These are phyloP conservation scores for Parafenestella ontariensis DNA, from an alignment of 2,329 filamentous ascomycete species.

Conservation along the genomic window DNA sequence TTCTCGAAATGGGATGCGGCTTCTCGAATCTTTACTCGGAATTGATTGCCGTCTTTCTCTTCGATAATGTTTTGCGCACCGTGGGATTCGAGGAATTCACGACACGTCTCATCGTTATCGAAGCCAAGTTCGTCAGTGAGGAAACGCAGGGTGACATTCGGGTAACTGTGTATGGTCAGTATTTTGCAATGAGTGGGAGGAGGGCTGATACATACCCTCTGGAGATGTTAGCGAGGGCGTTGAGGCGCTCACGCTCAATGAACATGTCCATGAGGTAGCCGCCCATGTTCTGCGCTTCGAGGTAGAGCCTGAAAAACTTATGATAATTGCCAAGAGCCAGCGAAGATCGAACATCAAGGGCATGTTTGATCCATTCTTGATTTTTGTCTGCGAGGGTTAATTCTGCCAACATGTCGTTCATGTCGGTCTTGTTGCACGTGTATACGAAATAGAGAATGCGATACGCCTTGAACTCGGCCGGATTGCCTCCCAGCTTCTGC, in stretches of 20 bases:
- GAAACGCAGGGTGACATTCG: slow-evolving; percentile 87
- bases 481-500: slow-evolving; percentile 84
- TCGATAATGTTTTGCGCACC: slow-evolving; percentile 78
- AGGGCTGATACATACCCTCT: slow-evolving; percentile 74
- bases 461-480: slow-evolving; percentile 97
- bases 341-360: slow-evolving; percentile 87
- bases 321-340: slow-evolving; percentile 95
- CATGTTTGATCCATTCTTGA: slow-evolving; percentile 83
- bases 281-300: slow-evolving; percentile 94
- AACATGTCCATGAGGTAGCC: slow-evolving; percentile 99
- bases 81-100: slow-evolving; percentile 86
- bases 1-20: slow-evolving; percentile 71
- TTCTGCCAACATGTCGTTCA: slow-evolving; percentile 98
- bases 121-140: slow-evolving; percentile 96
- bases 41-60: slow-evolving; percentile 66
- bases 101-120: slow-evolving; percentile 87
- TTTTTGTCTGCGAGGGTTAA: slow-evolving; percentile 97
- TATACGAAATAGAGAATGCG: slow-evolving; percentile 99
- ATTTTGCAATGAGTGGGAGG: background rate
- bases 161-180: slow-evolving; percentile 76
- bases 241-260: slow-evolving; percentile 88
- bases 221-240: slow-evolving; percentile 89
- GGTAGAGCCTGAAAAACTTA: slow-evolving; percentile 95
- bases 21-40: slow-evolving; percentile 66
- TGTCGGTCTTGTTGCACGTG: slow-evolving; percentile 95